phyloP scores from a whole-genome alignment of 495 filamentous ascomycete species.

The Talaromyces borbonicus region DNA sequence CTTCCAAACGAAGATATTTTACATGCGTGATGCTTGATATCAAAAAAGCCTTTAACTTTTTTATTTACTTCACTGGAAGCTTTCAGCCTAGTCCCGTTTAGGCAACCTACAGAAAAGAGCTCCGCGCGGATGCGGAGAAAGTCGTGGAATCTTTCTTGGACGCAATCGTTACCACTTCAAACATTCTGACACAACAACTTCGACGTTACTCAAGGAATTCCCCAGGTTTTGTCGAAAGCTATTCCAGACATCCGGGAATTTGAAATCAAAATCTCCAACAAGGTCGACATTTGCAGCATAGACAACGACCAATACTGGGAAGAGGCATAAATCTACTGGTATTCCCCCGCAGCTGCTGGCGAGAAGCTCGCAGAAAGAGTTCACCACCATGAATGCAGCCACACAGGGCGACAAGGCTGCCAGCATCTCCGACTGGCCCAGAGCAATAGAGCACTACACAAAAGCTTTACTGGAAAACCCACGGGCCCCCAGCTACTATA shows the following conservation, averaged over 20 bases:
- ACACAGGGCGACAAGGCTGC: conserved; percentile 56
- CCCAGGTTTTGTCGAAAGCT: not conserved
- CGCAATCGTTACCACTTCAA: not conserved
- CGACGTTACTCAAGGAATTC: not conserved
- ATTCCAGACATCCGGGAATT: not conserved
- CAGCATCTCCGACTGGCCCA: conserved; percentile 46
- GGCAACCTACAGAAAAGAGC: no score
- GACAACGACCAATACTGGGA: not conserved
- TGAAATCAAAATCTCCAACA: not conserved
- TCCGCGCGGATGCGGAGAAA: not conserved
- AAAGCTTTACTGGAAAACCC: conserved; percentile 57
- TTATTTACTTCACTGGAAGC: no score
- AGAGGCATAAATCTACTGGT: not conserved
- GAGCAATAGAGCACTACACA: conserved; percentile 66
- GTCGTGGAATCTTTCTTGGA: conserved; percentile 3
- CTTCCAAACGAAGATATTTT: no score
- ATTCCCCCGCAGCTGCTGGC: conserved; percentile 4
- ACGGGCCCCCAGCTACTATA: conserved; percentile 69
- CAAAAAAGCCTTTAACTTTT: no score
- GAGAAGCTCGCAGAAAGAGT: not conserved
- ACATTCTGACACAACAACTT: not conserved
- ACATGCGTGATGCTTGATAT: no score
- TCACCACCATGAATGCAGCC: conserved; percentile 47
- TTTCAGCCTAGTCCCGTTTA: no score
- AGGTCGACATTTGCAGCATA: not conserved